These are phyloP conservation scores for Nemania sp. DNA, from an alignment of 2,329 filamentous ascomycete genomes.

Conservation along the genomic window DNA sequence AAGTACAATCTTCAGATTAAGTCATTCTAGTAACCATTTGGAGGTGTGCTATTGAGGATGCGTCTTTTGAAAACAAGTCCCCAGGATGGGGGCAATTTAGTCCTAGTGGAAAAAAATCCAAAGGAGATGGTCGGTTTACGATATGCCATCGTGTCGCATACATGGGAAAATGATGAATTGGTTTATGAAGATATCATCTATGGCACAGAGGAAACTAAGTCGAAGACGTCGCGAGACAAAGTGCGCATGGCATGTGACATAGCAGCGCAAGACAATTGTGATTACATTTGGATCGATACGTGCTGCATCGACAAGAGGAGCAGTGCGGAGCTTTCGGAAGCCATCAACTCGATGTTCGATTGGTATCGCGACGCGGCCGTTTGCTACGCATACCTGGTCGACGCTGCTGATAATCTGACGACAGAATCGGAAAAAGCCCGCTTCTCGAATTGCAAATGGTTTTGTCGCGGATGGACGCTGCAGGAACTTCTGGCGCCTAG, in stretches of 20 bases:
- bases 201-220: not conserved
- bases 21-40: too few relatives aligned
- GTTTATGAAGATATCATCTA: not conserved
- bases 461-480: conserved; percentile 25
- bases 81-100: too few relatives aligned
- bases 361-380: conserved; percentile 13
- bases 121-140: too few relatives aligned
- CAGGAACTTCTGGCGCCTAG: conserved; percentile 25
- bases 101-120: too few relatives aligned
- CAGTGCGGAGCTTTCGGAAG: conserved; percentile 9
- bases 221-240: not conserved
- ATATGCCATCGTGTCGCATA: conserved; percentile 11
- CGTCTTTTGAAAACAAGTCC: too few relatives aligned
- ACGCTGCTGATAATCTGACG: too few relatives aligned
- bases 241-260: not conserved
- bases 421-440: not conserved
- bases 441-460: conserved; percentile 7
- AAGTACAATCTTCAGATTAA: too few relatives aligned
- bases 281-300: conserved; percentile 11
- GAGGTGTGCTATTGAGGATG: too few relatives aligned
- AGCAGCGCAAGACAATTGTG: not conserved
- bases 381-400: conserved; percentile 11
- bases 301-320: conserved; percentile 16
- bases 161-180: conserved; percentile 2
- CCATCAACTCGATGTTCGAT: conserved; percentile 8